phyloP scores from a whole-genome alignment of 2,329 filamentous ascomycete genomes.

The Chaetomium olivaceum region DNA sequence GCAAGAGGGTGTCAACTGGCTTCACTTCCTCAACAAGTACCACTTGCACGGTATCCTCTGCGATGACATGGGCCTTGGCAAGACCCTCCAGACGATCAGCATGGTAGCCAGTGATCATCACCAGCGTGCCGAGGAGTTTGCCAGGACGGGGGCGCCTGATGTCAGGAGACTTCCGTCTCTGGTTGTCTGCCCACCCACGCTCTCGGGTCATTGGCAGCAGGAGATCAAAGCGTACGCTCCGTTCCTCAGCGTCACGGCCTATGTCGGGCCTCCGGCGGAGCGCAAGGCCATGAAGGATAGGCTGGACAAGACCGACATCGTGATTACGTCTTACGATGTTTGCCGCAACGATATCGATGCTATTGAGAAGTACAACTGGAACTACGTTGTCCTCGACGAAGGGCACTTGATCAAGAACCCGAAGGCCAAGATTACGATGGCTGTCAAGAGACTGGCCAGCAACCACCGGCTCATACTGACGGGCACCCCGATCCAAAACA shows the following conservation, averaged over 20 bases:
- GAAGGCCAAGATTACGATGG: conserved; percentile 90
- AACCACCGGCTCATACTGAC: conserved; percentile 97
- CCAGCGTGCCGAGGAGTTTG: conserved; percentile 84
- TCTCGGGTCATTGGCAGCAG: conserved; percentile 98
- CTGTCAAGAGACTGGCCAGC: conserved; percentile 84
- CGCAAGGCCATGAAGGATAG: conserved; percentile 68
- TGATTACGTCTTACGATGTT: conserved; percentile 97
- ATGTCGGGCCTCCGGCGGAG: conserved; percentile 85
- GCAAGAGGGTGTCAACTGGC: conserved; percentile 98
- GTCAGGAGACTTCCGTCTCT: conserved; percentile 80
- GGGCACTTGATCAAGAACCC: conserved; percentile 99
- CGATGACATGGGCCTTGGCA: conserved; percentile 98
- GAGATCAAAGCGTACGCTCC: conserved; percentile 95
- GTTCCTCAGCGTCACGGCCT: conserved; percentile 85
- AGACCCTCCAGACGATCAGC: conserved; percentile 94
- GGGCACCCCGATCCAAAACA: conserved; percentile 96
- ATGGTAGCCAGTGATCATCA: conserved; percentile 98
- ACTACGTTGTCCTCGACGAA: conserved; percentile 96
- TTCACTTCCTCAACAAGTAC: conserved; percentile 96
- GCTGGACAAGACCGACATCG: conserved; percentile 80
- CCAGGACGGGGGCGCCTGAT: conserved; percentile 76
- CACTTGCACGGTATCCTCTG: conserved; percentile 97
- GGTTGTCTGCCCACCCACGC: conserved; percentile 92
- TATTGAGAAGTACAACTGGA: conserved; percentile 83
- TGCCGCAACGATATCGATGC: conserved; percentile 93